Evolutionary conservation across 1,284 basidiomycete genomes (phyloP), one percentile per base, ranked within the genome.

Genomic region (Ceratobasidium sp.): DNA sequence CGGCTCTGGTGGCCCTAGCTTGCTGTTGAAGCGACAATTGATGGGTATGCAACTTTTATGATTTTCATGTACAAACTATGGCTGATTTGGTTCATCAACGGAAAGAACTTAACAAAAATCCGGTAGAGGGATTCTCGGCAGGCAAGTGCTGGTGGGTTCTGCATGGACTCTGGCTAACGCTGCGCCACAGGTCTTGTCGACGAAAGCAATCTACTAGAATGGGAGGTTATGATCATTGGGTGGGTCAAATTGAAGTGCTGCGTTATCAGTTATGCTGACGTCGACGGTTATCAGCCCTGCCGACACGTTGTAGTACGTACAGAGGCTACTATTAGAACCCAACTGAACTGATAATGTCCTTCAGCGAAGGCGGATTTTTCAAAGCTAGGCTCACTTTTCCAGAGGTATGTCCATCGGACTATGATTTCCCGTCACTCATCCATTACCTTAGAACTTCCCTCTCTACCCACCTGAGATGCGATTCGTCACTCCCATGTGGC

Each of bases 401-500:
- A 22, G 81, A 86, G 32, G 79, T 79, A 64, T 53, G 79, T 75
- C 3, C 13, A 17, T 38, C n/a, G 40, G 42, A 20, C 34, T 32
- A 29, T 65, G n/a, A 27, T 29, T 10, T 52, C 43, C 47, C 27
- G 40, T 12, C 34, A 17, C 22, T 53, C n/a, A 65, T 7, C 47
- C 12, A 32, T 20, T 29, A n/a, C 70, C 78, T 76, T 31, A 73
- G 72, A 94, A 97, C 78, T 99, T 91, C 78, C 96, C 96, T 20
- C 81, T 98, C 62, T 82, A 90, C 42, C 96, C 96, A 20, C 96
- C 96, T 42, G 96, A 93, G 86, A 94, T 99, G 93, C 87, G 87
- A 68, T 99, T 99, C 78, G 85, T 92, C 73, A 95, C 95, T 4
- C 88, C 89, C 71, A 98, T 99, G 96, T 98, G 96, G 96, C 96